Percentiles rank a stretch among this genome's conserved stretches.
Evolutionary conservation across 768 basidiomycete species (phyloP).

Genomic region (Omphalotus guepiniiformis): DNA sequence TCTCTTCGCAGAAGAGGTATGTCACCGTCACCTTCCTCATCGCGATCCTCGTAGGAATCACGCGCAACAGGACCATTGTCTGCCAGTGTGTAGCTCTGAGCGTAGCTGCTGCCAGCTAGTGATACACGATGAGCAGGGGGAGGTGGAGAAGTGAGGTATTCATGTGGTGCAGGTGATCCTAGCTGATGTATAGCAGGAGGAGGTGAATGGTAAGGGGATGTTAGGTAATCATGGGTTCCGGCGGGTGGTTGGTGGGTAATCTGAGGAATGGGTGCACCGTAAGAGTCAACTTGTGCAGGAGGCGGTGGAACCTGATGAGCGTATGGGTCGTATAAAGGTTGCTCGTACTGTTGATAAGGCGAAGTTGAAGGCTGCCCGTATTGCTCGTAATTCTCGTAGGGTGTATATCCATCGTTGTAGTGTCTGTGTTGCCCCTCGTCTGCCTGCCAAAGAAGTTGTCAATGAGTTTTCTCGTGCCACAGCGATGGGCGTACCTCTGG

Average conservation of each 20-base stretch:
- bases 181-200: slow-evolving; percentile 7
- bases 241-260: slow-evolving; percentile 21
- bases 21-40: slow-evolving; percentile 52
- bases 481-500: slow-evolving; percentile 23
- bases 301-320: slow-evolving; percentile 18
- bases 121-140: slow-evolving; percentile 13
- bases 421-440: slow-evolving; percentile 60
- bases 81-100: slow-evolving; percentile 16
- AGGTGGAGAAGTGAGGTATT: slow-evolving; percentile 7
- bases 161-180: slow-evolving; percentile 5
- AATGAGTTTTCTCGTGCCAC: not conserved
- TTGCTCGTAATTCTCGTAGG: slow-evolving; percentile 38
- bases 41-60: slow-evolving; percentile 16
- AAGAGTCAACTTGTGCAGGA: slow-evolving; percentile 18
- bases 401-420: slow-evolving; percentile 66
- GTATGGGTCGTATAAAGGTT: slow-evolving; percentile 17
- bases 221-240: slow-evolving; percentile 12
- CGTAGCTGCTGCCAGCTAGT: not conserved
- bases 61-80: slow-evolving; percentile 10
- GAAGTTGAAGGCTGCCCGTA: slow-evolving; percentile 28
- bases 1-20: slow-evolving; percentile 62
- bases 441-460: slow-evolving; percentile 30
- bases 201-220: slow-evolving; percentile 4
- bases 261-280: slow-evolving; percentile 20
- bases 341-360: slow-evolving; percentile 40